phyloP scores from a whole-genome alignment of 2,329 filamentous ascomycete genomes.

The Ascocoryne sarcoides region DNA sequence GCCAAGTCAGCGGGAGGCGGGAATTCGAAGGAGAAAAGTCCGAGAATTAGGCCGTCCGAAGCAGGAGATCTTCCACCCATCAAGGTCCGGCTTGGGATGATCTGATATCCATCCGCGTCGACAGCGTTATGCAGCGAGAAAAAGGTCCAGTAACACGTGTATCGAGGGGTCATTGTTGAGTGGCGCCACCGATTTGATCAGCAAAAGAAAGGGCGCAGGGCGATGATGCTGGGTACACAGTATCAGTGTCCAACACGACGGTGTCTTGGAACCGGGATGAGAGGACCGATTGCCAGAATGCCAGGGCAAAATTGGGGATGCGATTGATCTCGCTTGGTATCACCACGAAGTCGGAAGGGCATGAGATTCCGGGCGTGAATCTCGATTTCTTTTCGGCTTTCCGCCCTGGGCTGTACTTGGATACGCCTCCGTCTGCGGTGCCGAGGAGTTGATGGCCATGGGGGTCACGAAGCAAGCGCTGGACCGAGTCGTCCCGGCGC shows the following conservation, averaged over 20 bases:
- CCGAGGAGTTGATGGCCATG: no score
- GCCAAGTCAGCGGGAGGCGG: no score
- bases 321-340: not conserved
- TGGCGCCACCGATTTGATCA: not conserved
- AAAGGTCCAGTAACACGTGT: not conserved
- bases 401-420: no score
- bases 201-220: no score
- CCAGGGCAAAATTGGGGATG: not conserved
- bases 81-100: not conserved
- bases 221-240: no score
- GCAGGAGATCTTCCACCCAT: not conserved
- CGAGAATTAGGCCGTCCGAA: not conserved
- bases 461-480: no score
- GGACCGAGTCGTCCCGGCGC: not conserved
- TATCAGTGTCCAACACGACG: no score
- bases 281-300: conserved; percentile 1
- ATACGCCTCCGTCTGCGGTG: no score
- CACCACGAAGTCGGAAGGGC: not conserved
- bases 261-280: no score
- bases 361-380: not conserved
- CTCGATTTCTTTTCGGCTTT: no score
- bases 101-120: not conserved
- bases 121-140: not conserved
- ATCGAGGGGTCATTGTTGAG: not conserved
- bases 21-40: not conserved